Evolutionary conservation across 177 flowering plant genomes (phyloP), one percentile per base, ranked within the genome.

Genomic region (Tripterygium wilfordii): DNA sequence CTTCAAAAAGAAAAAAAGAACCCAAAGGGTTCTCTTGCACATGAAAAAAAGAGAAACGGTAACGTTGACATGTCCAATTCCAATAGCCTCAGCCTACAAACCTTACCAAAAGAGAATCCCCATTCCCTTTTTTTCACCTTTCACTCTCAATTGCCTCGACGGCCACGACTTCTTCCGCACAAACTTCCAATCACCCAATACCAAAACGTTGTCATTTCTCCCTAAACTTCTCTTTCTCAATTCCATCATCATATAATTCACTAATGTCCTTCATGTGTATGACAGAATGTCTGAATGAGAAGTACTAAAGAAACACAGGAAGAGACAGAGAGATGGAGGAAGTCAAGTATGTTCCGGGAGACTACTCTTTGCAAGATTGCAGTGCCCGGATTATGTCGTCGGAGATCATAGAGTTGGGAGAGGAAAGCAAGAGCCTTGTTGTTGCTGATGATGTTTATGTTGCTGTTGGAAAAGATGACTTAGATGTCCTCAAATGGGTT

Each of bases 401-500:
- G 3, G 94, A 88, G 46, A 88, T 88, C 8, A 84, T 76, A 26
- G 96, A 88, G 80, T 63, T 84, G 13, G 66, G 44, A 13, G 88
- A 84, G 38, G 90, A 82, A 10, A 72, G 70, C 47, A 61, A n/a
- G 42, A 70, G 74, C 44, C 19, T 51, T 15, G 54, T 58, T 17
- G 58, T 56, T 26, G 29, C 5, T 5, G 53, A 46, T 10, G 89
- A 87, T 61, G 79, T 88, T 23, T 85, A 85, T 54, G 83, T 88
- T 8, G 85, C 85, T 8, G 88, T 88, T 4, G 90, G 94, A 0
- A 80, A 63, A 62, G 73, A 82, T 57, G 96, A 88, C 42, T 37
- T 74, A 56, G 64, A 71, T 61, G 81, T 72, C 7, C 44, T 88
- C 27, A 70, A 69, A 64, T 88, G 94, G 85, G 74, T 71, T 30